A percentile compares a stretch with the other conserved stretches of the same genome.
Evolutionary conservation across 2,329 filamentous ascomycete species (phyloP).

Genomic region (Fusarium heterosporum): DNA sequence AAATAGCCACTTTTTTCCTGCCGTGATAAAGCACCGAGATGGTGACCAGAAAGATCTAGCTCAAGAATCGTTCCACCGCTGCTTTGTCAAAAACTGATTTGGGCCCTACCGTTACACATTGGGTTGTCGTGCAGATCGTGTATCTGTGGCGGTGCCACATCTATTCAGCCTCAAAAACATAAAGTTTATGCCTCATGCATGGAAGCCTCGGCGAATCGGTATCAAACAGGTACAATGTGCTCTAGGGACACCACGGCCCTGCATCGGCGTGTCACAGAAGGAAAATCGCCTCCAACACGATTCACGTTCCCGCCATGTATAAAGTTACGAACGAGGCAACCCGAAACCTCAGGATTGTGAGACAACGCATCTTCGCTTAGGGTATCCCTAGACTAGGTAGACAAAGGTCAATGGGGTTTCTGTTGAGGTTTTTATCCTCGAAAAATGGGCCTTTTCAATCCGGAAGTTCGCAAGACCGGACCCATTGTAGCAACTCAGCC

Average conservation of each 20-base stretch:
- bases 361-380: not conserved
- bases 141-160: conserved; percentile 3
- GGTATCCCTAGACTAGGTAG: conserved; percentile 4
- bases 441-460: conserved; percentile 33
- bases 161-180: conserved; percentile 31
- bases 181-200: conserved; percentile 1
- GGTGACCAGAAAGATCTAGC: conserved; percentile 19
- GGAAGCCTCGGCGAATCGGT: not conserved
- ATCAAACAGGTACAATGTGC: not conserved
- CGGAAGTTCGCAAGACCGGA: conserved; percentile 15
- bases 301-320: not conserved
- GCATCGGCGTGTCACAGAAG: conserved; percentile 13
- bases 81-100: not conserved
- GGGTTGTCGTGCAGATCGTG: not conserved
- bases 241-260: conserved; percentile 17
- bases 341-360: conserved; percentile 7
- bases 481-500: conserved; percentile 28
- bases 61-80: conserved; percentile 5
- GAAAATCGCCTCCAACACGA: not conserved
- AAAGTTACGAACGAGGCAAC: not conserved
- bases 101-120: not conserved
- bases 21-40: conserved; percentile 29
- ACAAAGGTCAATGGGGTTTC: conserved; percentile 6
- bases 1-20: conserved; percentile 15
- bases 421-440: conserved; percentile 28